Base-by-base conservation (phyloP, 179 eudicot genomes). In the Silene coronaria region DNA sequence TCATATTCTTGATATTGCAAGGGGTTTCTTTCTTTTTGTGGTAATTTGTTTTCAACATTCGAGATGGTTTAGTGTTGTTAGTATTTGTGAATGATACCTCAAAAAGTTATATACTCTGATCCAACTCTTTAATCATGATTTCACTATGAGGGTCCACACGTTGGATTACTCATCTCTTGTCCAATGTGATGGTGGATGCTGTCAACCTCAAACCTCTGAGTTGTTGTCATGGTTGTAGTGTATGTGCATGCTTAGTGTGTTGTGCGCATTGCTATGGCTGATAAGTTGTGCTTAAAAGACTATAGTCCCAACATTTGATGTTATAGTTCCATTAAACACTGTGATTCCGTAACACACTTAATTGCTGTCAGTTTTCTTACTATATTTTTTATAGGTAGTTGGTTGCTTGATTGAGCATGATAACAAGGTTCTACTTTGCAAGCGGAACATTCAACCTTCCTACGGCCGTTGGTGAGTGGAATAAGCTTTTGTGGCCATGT, bases 321-420 rank as follows among this genome's bases (percentile, higher is more conserved):
- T 30, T 72, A 38, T 8, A 3, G 14, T 58, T 17, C 28, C 21
- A 36, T 63, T n/a, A 32, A 71, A 3, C 57, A 16, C 16, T 14
- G 21, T 9, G 16, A 42, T 24, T 48, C 22, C 3, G n/a, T 57
- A 46, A 26, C 10, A 24, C 13, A 70, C 7, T 71, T 26, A 34
- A 26, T 13, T 24, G 24, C 48, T 57, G 45, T 67, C 14, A n/a
- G 38, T 69, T 51, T 53, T 36, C 34, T 30, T 26, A 55, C 24
- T 72, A 57, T 48, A 53, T 73, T 46, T 73, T 67, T 74, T 75
- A 22, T 83, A 95, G 99, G 99, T 95, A 30, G 99, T 95, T 5
- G 97, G 99, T 48, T 95, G 99, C 86, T 91, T 95, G 55, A 90
- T 95, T 80, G 99, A 95, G 82, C 96, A 95, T 74, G 99, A 95